Conservation (phyloP, 306 rosid genomes). For the Albizia julibrissin region DNA sequence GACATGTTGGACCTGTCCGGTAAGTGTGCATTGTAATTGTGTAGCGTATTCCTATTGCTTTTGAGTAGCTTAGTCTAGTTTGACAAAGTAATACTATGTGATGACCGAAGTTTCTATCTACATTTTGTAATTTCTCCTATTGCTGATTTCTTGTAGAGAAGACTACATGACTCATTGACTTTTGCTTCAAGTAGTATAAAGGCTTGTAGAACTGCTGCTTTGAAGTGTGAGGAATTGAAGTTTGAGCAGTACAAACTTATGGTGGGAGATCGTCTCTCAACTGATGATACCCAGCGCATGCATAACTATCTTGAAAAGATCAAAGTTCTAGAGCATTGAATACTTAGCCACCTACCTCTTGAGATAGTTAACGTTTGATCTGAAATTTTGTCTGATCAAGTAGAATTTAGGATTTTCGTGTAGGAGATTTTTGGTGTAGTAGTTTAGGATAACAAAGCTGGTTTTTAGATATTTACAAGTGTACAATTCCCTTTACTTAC, state of each 20-base stretch:
- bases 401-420: background rate
- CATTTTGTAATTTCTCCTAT: background rate
- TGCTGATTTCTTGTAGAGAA: background rate
- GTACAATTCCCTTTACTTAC: background rate
- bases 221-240: constrained; percentile 69
- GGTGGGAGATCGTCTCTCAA: constrained; percentile 53
- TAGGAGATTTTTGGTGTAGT: background rate
- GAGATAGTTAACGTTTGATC: constrained; percentile 25
- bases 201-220: constrained; percentile 67
- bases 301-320: constrained; percentile 61
- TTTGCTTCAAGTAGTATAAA: constrained; percentile 60
- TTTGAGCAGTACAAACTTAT: constrained; percentile 72
- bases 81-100: background rate
- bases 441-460: background rate
- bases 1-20: constrained; percentile 72
- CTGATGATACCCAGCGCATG: constrained; percentile 57
- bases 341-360: constrained; percentile 9
- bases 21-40: constrained; percentile 32
- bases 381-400: background rate
- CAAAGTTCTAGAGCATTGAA: constrained; percentile 65
- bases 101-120: background rate
- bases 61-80: background rate
- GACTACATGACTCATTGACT: constrained; percentile 5
- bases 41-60: background rate
- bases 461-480: background rate